Base-by-base conservation (phyloP, 2,329 filamentous ascomycete genomes). In the Scedosporium dehoogii region DNA sequence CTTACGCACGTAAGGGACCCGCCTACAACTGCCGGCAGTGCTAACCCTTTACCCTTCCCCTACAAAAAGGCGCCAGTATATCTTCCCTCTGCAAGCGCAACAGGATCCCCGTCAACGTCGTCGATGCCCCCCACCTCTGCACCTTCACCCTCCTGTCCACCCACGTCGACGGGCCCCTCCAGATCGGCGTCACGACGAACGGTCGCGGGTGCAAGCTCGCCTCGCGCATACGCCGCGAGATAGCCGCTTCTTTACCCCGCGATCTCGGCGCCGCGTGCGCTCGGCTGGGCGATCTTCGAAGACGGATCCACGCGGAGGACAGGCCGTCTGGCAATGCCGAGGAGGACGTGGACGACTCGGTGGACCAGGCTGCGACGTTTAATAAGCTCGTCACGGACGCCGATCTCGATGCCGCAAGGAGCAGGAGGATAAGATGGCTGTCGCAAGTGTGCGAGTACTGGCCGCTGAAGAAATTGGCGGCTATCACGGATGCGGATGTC, bases 401-500 rank as follows among this genome's bases (percentile, higher is more conserved):
- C 55, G 91, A 94, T 69, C 76, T 83, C 0, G 87, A 89, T 64
- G 87, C 87, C 3, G 84, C 86, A 16, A 91, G 91, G 71, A 92
- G 84, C 23, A 81, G 93, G 64, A 84, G 94, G 60, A 92, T 96
- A 80, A 85, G 94, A 63, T 99, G 94, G 94, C 80, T 99, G 1
- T 85, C 89, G 21, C 94, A 99, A 72, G 91, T 99, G 60, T 99
- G 94, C 80, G 94, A 99, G 78, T 99, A 99, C 76, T 99, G 94
- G 94, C 92, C 94, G 1, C 80, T 99, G 27, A 87, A 86, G 66
- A 85, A 90, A 18, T 82, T 99, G 1, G 91, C 92, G 6, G 81
- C 82, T 48, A 88, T 97, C 66, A 88, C 84, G 3, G 91, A 96
- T 69, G 81, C 82, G 7, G 92, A 97, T 67, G 86, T 97, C 6